Evolutionary conservation across 148 eudicot species (phyloP).

Genomic region (Persicaria maculosa): DNA sequence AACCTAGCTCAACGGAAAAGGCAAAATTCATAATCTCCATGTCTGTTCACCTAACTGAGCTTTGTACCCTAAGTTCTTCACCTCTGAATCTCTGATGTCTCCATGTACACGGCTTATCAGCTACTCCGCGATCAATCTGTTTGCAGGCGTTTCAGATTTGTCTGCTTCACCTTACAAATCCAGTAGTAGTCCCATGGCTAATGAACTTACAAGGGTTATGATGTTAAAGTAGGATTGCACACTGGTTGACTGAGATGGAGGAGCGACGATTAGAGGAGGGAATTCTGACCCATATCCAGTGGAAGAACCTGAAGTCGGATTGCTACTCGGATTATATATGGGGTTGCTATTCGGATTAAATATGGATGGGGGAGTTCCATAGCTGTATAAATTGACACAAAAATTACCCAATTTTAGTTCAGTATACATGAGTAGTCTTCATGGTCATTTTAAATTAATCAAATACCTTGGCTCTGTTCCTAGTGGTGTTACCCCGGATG

Average conservation of each 20-base stretch:
- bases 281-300: slow-evolving; percentile 34
- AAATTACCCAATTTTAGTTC: neutral
- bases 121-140: too few species aligned
- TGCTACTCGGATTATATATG: slow-evolving; percentile 23
- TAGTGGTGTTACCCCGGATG: slow-evolving; percentile 26
- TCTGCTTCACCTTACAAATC: too few species aligned
- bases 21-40: too few species aligned
- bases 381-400: slow-evolving; percentile 24
- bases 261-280: slow-evolving; percentile 32
- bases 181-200: slow-evolving; percentile 18
- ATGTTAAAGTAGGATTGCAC: slow-evolving; percentile 26
- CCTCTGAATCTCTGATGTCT: too few species aligned
- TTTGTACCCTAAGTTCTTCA: too few species aligned
- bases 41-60: too few species aligned
- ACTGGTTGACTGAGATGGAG: slow-evolving; percentile 36
- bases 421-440: neutral
- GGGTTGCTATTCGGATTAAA: slow-evolving; percentile 22
- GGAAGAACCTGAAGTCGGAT: slow-evolving; percentile 30
- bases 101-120: neutral
- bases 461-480: neutral
- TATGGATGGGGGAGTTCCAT: slow-evolving; percentile 39
- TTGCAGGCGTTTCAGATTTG: too few species aligned
- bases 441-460: neutral
- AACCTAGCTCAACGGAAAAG: too few species aligned
- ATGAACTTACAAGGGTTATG: slow-evolving; percentile 24